Conservation (phyloP, 2,329 filamentous ascomycete genomes). For the Huntiella abstrusa region DNA sequence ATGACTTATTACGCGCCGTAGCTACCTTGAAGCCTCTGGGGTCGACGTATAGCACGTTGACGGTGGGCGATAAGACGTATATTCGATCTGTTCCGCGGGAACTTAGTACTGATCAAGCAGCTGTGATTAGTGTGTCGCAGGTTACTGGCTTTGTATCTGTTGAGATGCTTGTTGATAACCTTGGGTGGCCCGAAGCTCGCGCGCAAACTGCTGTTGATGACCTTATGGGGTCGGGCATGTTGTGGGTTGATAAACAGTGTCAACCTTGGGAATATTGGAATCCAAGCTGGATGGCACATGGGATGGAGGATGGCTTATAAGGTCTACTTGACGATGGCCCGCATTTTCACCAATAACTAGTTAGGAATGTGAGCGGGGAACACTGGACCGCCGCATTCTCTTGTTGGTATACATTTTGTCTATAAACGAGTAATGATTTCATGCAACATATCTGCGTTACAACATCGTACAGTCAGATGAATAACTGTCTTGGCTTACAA, state of each 20-base stretch:
- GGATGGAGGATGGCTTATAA: background rate
- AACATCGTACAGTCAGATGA: no score
- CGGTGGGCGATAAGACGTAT: constrained; percentile 67
- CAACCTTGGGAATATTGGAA: constrained; percentile 86
- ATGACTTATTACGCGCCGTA: constrained; percentile 81
- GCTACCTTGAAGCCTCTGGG: constrained; percentile 73
- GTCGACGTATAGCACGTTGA: constrained; percentile 68
- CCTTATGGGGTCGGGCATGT: constrained; percentile 67
- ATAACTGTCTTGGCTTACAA: no score
- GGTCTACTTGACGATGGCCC: no score
- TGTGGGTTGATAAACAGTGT: constrained; percentile 78
- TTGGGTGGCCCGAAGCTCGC: constrained; percentile 67
- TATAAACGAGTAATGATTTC: no score
- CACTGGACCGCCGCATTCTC: no score
- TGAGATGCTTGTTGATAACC: constrained; percentile 71
- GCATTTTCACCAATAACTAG: background rate
- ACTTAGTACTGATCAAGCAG: constrained; percentile 83
- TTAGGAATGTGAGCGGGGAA: background rate
- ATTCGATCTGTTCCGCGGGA: constrained; percentile 90
- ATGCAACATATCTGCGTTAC: no score
- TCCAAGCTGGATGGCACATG: constrained; percentile 48
- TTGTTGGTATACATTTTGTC: no score
- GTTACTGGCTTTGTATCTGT: constrained; percentile 78
- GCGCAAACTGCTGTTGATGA: constrained; percentile 85
- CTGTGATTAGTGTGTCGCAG: constrained; percentile 79